Conservation (phyloP, 1,284 basidiomycete genomes). For the Peniophora sp. region DNA sequence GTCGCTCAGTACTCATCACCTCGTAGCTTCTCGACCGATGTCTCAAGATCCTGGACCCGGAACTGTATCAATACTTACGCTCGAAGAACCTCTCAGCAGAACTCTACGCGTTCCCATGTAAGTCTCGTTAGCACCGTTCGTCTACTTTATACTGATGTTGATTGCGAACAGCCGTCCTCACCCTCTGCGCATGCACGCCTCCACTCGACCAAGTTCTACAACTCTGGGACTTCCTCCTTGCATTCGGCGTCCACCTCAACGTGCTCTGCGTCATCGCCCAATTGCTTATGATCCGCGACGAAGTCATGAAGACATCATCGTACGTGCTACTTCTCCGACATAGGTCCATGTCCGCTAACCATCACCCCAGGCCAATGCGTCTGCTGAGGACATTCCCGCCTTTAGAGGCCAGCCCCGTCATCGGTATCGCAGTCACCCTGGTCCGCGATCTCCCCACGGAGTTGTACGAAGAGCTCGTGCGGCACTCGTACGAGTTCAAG, state of each 20-base stretch:
- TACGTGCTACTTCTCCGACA: constrained; percentile 25
- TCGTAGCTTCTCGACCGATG: constrained; percentile 86
- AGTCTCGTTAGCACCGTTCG: constrained; percentile 30
- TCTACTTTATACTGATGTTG: background rate
- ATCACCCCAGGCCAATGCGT: constrained; percentile 78
- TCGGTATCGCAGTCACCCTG: constrained; percentile 88
- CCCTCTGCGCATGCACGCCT: constrained; percentile 93
- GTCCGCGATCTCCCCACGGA: constrained; percentile 85
- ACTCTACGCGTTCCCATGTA: constrained; percentile 95
- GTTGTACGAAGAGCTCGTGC: constrained; percentile 86
- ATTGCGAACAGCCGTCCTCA: constrained; percentile 68
- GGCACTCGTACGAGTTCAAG: constrained; percentile 74
- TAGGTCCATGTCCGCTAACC: background rate
- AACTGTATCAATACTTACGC: constrained; percentile 75
- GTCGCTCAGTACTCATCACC: background rate
- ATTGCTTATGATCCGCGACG: constrained; percentile 81
- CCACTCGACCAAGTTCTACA: constrained; percentile 90
- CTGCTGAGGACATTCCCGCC: constrained; percentile 92
- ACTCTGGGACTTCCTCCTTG: constrained; percentile 95
- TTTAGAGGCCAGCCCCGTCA: constrained; percentile 79
- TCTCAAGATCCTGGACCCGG: constrained; percentile 83
- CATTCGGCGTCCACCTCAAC: constrained; percentile 94
- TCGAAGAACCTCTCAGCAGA: constrained; percentile 96
- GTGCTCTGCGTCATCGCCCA: constrained; percentile 96
- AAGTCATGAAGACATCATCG: constrained; percentile 82